phyloP scores from a whole-genome alignment of 2,329 filamentous ascomycete genomes.

The Botrytis byssoidea region DNA sequence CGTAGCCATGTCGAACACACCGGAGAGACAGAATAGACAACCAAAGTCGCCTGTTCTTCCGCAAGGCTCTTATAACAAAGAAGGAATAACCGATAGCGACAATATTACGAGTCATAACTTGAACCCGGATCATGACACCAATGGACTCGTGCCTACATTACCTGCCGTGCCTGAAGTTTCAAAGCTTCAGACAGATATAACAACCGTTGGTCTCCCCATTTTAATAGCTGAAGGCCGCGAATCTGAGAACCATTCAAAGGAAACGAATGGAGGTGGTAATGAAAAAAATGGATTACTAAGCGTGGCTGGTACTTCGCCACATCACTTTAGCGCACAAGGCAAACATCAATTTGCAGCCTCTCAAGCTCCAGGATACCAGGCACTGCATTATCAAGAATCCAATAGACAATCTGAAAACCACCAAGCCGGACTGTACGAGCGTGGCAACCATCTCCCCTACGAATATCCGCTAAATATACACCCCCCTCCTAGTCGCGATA shows the following conservation, averaged over 20 bases:
- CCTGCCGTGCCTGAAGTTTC: neutral
- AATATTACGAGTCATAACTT: conserved; percentile 15
- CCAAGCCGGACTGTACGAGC: conserved; percentile 15
- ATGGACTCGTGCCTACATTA: neutral
- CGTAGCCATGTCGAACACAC: conserved; percentile 8
- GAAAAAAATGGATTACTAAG: conserved; percentile 4
- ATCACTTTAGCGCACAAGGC: conserved; percentile 11
- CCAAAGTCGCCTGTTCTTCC: conserved; percentile 7
- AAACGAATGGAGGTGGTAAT: conserved; percentile 5
- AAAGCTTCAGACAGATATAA: conserved; percentile 9
- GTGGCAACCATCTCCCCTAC: conserved; percentile 14
- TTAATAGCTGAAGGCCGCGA: neutral
- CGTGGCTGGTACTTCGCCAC: conserved; percentile 18
- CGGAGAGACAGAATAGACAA: neutral
- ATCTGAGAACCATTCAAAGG: neutral
- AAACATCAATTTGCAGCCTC: conserved; percentile 12
- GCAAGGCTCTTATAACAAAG: neutral
- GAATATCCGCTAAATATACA: neutral
- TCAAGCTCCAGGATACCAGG: neutral
- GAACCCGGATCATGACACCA: neutral
- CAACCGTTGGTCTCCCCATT: neutral
- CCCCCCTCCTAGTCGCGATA: neutral
- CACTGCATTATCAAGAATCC: conserved; percentile 12
- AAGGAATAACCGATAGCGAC: neutral
- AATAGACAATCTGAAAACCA: conserved; percentile 14